phyloP scores from a whole-genome alignment of 2,329 filamentous ascomycete genomes.

The Tolypocladium sp. region DNA sequence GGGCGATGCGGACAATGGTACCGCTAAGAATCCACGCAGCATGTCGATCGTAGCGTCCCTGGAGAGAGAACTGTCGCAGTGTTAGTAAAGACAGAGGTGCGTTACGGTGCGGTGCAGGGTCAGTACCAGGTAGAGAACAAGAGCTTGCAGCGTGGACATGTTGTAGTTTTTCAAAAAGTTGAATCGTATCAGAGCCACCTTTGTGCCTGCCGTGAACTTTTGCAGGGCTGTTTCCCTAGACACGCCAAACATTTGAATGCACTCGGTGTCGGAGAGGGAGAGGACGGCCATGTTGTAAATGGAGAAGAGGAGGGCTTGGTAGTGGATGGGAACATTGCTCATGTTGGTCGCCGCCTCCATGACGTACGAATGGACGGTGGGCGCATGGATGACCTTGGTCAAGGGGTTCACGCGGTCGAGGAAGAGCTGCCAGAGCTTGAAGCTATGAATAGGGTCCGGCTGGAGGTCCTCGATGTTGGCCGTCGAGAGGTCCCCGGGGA shows the following conservation, averaged over 20 bases:
- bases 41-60: conserved; percentile 49
- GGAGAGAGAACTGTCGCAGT: conserved; percentile 37
- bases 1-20: conserved; percentile 52
- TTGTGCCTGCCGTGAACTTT: conserved; percentile 42
- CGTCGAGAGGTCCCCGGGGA: conserved; percentile 29
- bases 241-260: conserved; percentile 40
- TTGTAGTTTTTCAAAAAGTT: conserved; percentile 52
- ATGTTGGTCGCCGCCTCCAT: conserved; percentile 53
- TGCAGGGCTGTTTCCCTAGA: conserved; percentile 39
- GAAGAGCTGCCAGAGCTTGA: conserved; percentile 66
- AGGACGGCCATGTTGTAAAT: conserved; percentile 56
- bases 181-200: conserved; percentile 37
- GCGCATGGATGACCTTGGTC: conserved; percentile 63
- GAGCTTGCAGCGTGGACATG: conserved; percentile 48
- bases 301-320: conserved; percentile 54
- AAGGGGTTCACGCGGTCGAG: conserved; percentile 67
- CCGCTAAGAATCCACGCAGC: conserved; percentile 53
- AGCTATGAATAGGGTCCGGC: conserved; percentile 56
- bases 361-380: conserved; percentile 56
- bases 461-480: conserved; percentile 43
- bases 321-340: conserved; percentile 42
- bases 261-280: conserved; percentile 47
- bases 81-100: not conserved
- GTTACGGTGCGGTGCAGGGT: too few species aligned
- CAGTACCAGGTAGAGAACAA: conserved; percentile 47